These are phyloP conservation scores for Fusarium longipes DNA, from an alignment of 2,329 filamentous ascomycete species.

Conservation along the genomic window DNA sequence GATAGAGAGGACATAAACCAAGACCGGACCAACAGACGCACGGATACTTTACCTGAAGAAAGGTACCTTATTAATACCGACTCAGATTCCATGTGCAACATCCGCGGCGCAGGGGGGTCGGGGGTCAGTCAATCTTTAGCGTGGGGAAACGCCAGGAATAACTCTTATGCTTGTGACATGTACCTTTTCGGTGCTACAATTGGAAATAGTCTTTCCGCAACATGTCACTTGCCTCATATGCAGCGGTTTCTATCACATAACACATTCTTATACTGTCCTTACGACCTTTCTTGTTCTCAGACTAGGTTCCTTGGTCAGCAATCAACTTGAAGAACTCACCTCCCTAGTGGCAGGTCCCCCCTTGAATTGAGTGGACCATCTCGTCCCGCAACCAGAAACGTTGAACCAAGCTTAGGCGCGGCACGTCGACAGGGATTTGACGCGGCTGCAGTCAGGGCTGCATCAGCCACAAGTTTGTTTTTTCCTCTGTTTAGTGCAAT, in stretches of 20 bases:
- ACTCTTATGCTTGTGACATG: constrained; percentile 19
- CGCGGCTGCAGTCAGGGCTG: constrained; percentile 40
- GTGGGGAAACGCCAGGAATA: constrained; percentile 40
- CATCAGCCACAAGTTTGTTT: constrained; percentile 44
- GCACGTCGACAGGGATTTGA: constrained; percentile 46
- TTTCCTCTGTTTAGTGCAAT: constrained; percentile 16
- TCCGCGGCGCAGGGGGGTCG: constrained; percentile 19
- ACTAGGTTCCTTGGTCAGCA: constrained; percentile 12
- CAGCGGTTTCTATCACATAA: not conserved
- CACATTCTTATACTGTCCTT: not conserved
- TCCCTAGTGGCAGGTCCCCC: constrained; percentile 13
- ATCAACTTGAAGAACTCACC: constrained; percentile 14
- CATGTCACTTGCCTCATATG: constrained; percentile 2
- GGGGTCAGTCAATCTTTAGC: constrained; percentile 25
- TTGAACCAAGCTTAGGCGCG: constrained; percentile 49
- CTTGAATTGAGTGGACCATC: constrained; percentile 30
- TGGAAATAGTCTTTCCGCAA: constrained; percentile 10
- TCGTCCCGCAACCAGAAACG: constrained; percentile 43
- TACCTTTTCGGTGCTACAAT: constrained; percentile 22
- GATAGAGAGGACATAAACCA: constrained; percentile 36
- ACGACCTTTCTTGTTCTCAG: constrained; percentile 6
- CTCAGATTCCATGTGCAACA: constrained; percentile 46
- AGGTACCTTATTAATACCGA: constrained; percentile 31
- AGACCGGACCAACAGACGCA: constrained; percentile 19
- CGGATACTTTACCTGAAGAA: constrained; percentile 24